These are phyloP conservation scores for peach (Prunus persica) DNA, from an alignment of 306 rosid genomes.

Conservation along the genomic window Prunus_persica_NCBIv2 NC_034011.1:504001-504500, in stretches of 20 bases:
- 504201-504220: constrained; percentile 73
- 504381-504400: constrained; percentile 58
- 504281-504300: constrained; percentile 74
- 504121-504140: constrained; percentile 35
- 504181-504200: constrained; percentile 70
- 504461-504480: constrained; percentile 63
- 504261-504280: constrained; percentile 57
- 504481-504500: constrained; percentile 76
- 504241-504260: constrained; percentile 66
- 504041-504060: constrained; percentile 19
- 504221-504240: constrained; percentile 75
- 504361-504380: constrained; percentile 70
- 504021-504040: constrained; percentile 20
- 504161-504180: constrained; percentile 50
- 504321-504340: constrained; percentile 53
- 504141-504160: constrained; percentile 71
- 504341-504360: constrained; percentile 66
- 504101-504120: constrained; percentile 13
- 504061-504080: constrained; percentile 15
- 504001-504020: constrained; percentile 13
- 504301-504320: constrained; percentile 52
- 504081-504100: constrained; percentile 24
- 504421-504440: constrained; percentile 75
- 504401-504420: constrained; percentile 72
- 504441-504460: constrained; percentile 82